Percentiles rank a stretch among this genome's conserved stretches.
Evolutionary conservation across 495 filamentous ascomycete species (phyloP).

Genomic region (Cryomyces minteri): DNA sequence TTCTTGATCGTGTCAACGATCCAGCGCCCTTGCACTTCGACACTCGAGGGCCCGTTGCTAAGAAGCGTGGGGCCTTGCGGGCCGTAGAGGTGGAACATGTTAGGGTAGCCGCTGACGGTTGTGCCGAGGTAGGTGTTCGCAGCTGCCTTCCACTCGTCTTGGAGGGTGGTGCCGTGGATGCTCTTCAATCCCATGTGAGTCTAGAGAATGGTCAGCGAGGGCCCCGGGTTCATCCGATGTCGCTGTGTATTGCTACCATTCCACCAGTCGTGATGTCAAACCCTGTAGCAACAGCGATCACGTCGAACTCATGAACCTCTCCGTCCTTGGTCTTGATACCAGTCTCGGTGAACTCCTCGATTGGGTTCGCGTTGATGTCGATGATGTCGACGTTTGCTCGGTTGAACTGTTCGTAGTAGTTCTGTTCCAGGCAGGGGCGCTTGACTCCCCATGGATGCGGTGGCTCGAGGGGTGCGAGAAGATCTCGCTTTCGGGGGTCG

Average conservation of each 20-base stretch:
- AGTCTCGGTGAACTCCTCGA: slow-evolving; percentile 25
- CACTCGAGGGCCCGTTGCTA: slow-evolving; percentile 30
- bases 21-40: slow-evolving; percentile 34
- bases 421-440: slow-evolving; percentile 31
- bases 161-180: slow-evolving; percentile 20
- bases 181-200: slow-evolving; percentile 26
- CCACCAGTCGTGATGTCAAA: slow-evolving; percentile 33
- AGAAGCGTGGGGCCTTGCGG: slow-evolving; percentile 29
- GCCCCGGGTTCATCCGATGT: slow-evolving; percentile 20
- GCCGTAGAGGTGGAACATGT: slow-evolving; percentile 34
- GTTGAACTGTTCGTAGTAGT: slow-evolving; percentile 42
- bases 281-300: slow-evolving; percentile 33
- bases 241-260: slow-evolving; percentile 2
- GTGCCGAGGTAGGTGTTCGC: slow-evolving; percentile 32
- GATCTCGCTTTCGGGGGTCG: slow-evolving; percentile 28
- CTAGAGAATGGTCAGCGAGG: not conserved
- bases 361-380: slow-evolving; percentile 28
- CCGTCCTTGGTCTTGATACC: slow-evolving; percentile 26
- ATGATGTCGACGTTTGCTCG: slow-evolving; percentile 33
- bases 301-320: slow-evolving; percentile 25
- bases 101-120: slow-evolving; percentile 27
- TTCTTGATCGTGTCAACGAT: slow-evolving; percentile 28
- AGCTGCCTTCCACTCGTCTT: slow-evolving; percentile 30
- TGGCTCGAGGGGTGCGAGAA: slow-evolving; percentile 33
- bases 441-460: slow-evolving; percentile 37